A percentile compares a stretch with the other conserved stretches of the same genome.
These are phyloP conservation scores for Chlorella sp. DNA, from an alignment of 139 green algal species.

Conservation along the genomic window DNA sequence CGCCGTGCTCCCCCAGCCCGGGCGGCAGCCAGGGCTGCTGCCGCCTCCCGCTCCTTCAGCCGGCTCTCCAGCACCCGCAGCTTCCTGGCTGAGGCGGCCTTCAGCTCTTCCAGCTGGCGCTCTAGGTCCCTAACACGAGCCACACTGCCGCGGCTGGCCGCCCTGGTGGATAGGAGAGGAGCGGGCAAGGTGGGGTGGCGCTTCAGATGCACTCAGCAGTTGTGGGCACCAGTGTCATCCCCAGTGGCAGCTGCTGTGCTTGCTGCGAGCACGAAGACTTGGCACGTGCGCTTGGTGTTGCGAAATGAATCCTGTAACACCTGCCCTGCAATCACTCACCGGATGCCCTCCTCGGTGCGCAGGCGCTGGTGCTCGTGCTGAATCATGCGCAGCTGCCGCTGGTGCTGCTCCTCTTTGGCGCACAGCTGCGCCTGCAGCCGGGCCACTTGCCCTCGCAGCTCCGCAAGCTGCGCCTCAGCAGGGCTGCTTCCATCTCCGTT, in stretches of 20 bases:
- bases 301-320: background rate
- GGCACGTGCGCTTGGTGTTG: background rate
- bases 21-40: too few relatives aligned
- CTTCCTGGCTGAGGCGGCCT: background rate
- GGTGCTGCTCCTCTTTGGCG: constrained; percentile 26
- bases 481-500: too few relatives aligned
- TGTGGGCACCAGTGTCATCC: background rate
- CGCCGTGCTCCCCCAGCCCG: background rate
- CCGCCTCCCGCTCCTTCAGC: background rate
- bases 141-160: background rate
- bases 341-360: constrained; percentile 1
- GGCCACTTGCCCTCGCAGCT: background rate
- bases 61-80: constrained; percentile 1
- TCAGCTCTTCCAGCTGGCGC: background rate
- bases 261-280: background rate
- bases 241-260: too few relatives aligned
- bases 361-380: constrained; percentile 17
- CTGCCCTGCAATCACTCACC: background rate
- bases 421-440: background rate
- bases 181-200: too few relatives aligned
- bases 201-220: background rate
- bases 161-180: background rate
- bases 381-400: background rate
- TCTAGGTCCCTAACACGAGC: constrained; percentile 4
- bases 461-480: background rate